Base-by-base conservation (phyloP, 2,329 filamentous ascomycete species). In the Alternaria incomplexa region DNA sequence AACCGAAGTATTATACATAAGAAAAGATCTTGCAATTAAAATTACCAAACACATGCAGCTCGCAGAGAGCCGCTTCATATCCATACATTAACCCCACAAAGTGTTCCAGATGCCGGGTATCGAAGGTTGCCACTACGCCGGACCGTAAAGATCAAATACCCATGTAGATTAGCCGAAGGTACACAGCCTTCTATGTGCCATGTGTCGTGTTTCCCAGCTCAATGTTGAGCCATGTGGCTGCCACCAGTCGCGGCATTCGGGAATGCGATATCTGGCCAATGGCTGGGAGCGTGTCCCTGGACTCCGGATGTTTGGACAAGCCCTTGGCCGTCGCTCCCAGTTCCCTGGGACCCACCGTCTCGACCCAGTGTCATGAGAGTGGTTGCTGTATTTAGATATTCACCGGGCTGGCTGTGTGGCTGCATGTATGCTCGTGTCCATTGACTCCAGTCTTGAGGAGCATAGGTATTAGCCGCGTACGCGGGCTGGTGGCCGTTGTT, bases 281-380 rank as follows among this genome's bases (percentile, higher is more conserved):
- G 73, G 46, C 65, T 68, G 4, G 62, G 63, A 20, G 62, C 63
- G 44, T 67, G 69, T 8, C 60, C 67, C 20, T 74, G 72, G 30
- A 74, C 63, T n/a, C 65, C 63, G 22, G 68, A 61, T 20, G 64
- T 73, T 7, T 77, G 73, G 8, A 72, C 59, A 6, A 66, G 57
- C 5, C 65, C 69, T 30, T 67, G 62, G 9, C 62, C 67, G 23
- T 73, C 72, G 20, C 61, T 66, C 4, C 65, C 68, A 6, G 67
- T 54, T 36, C 53, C 71, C 47, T 74, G 70, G 40, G 67, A 61
- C 6, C 54, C 65, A 4, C 68, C 62, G 32, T 77, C 76, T 36
- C 77, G 72, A n/a, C 76, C 73, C 9, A 81, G 69, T 3, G 77
- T 74, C 72, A 81, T 79, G 28, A 81, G 73, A 1, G 79, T 79